Conservation (phyloP, 768 basidiomycete genomes). For the Hortiboletus flavorubellus region DNA sequence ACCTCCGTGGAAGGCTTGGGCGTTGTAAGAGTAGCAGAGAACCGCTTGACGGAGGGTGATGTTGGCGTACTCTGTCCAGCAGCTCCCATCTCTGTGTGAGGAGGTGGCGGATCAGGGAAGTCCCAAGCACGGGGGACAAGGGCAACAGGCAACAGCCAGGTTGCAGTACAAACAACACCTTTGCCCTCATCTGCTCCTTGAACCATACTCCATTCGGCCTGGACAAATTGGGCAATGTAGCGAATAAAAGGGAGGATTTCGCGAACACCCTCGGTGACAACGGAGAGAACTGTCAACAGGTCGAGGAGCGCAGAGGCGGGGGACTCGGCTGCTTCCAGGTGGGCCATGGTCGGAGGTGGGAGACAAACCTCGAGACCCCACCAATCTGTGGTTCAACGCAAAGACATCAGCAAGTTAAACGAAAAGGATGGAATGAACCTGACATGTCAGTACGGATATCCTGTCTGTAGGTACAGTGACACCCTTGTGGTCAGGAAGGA, state of each 20-base stretch:
- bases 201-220: slow-evolving; percentile 70
- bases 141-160: slow-evolving; percentile 85
- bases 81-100: slow-evolving; percentile 21
- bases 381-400: slow-evolving; percentile 57
- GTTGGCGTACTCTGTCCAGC: slow-evolving; percentile 19
- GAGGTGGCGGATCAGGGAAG: slow-evolving; percentile 46
- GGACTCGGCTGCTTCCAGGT: slow-evolving; percentile 63
- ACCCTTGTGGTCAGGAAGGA: slow-evolving; percentile 66
- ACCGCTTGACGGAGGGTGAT: slow-evolving; percentile 20
- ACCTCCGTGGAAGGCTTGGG: slow-evolving; percentile 30
- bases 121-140: slow-evolving; percentile 82
- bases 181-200: slow-evolving; percentile 59
- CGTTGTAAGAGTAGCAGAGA: slow-evolving; percentile 25
- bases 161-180: slow-evolving; percentile 86
- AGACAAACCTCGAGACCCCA: slow-evolving; percentile 84
- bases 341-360: slow-evolving; percentile 63
- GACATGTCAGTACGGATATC: slow-evolving; percentile 77
- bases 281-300: slow-evolving; percentile 67
- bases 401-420: slow-evolving; percentile 4
- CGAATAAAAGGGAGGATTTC: slow-evolving; percentile 84
- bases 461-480: slow-evolving; percentile 73
- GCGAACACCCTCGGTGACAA: slow-evolving; percentile 70
- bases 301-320: slow-evolving; percentile 57
- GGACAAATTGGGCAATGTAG: slow-evolving; percentile 75
- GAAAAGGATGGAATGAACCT: slow-evolving; percentile 25